Evolutionary conservation across 495 filamentous ascomycete species (phyloP).

Genomic region (Elasticomyces elasticus): DNA sequence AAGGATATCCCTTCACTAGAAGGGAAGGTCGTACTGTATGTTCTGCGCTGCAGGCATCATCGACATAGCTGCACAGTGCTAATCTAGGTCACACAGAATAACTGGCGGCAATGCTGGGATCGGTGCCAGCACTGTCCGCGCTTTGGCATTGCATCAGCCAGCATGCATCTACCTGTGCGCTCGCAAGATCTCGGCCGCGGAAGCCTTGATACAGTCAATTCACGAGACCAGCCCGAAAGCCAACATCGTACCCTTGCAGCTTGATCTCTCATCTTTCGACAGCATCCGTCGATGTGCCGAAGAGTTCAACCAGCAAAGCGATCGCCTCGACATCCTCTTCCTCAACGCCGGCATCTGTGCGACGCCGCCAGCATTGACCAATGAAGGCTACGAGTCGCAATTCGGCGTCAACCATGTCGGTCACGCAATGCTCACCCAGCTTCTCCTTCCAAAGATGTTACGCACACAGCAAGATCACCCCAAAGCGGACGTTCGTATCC

Average conservation of each 20-base stretch:
- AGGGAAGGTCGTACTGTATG: too few species aligned
- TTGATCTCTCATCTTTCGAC: background rate
- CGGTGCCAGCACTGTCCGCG: background rate
- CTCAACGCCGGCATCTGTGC: slow-evolving; percentile 16
- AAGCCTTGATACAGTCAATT: background rate
- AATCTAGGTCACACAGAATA: too few species aligned
- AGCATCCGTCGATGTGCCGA: too few species aligned
- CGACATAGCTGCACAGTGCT: too few species aligned
- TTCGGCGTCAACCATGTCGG: slow-evolving; percentile 13
- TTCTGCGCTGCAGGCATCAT: too few species aligned
- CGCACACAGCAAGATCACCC: background rate
- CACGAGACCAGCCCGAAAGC: background rate
- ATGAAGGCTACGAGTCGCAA: slow-evolving; percentile 13
- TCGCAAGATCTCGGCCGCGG: background rate
- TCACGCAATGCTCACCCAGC: background rate
- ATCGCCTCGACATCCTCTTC: slow-evolving; percentile 10
- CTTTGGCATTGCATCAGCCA: background rate
- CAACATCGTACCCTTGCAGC: background rate
- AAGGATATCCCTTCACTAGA: too few species aligned
- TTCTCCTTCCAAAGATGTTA: background rate
- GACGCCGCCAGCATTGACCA: background rate
- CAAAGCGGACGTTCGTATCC: background rate
- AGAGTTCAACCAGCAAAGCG: background rate
- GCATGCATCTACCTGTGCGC: background rate
- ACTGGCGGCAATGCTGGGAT: background rate